Evolutionary conservation across 106 monocot species (phyloP).

Genomic region (Platanthera guangdongensis): DNA sequence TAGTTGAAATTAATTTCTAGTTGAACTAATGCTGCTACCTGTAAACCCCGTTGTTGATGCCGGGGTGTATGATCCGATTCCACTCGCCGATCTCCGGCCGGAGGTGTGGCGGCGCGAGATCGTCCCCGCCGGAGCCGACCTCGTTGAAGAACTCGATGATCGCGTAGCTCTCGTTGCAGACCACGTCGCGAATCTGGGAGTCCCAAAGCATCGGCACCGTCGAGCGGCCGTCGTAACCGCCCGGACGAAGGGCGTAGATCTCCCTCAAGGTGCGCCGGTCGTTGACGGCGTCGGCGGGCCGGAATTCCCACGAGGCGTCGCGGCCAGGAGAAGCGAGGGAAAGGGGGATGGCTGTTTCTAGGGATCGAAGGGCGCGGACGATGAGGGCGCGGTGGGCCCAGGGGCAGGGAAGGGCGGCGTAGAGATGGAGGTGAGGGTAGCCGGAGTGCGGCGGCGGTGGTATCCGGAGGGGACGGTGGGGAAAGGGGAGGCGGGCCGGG

Average conservation of each 20-base stretch:
- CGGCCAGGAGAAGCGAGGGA: constrained; percentile 54
- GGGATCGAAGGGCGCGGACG: constrained; percentile 53
- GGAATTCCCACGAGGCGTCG: constrained; percentile 66
- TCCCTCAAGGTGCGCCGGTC: constrained; percentile 56
- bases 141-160: constrained; percentile 68
- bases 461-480: constrained; percentile 27
- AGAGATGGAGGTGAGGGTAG: constrained; percentile 43
- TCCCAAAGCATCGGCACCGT: constrained; percentile 99
- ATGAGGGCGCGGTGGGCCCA: constrained; percentile 93
- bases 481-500: constrained; percentile 60
- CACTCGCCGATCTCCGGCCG: constrained; percentile 47
- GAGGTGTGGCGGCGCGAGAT: constrained; percentile 42
- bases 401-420: constrained; percentile 80
- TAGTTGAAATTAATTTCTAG: no score
- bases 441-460: constrained; percentile 3
- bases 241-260: constrained; percentile 46
- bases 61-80: constrained; percentile 66
- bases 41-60: constrained; percentile 93
- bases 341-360: constrained; percentile 33
- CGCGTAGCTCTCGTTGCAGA: constrained; percentile 85
- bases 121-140: constrained; percentile 7
- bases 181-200: constrained; percentile 41
- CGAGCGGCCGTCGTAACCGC: constrained; percentile 71
- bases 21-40: neutral
- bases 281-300: constrained; percentile 24